These are phyloP conservation scores for Suillus bovinus DNA, from an alignment of 768 basidiomycete genomes.

Conservation along the genomic window DNA sequence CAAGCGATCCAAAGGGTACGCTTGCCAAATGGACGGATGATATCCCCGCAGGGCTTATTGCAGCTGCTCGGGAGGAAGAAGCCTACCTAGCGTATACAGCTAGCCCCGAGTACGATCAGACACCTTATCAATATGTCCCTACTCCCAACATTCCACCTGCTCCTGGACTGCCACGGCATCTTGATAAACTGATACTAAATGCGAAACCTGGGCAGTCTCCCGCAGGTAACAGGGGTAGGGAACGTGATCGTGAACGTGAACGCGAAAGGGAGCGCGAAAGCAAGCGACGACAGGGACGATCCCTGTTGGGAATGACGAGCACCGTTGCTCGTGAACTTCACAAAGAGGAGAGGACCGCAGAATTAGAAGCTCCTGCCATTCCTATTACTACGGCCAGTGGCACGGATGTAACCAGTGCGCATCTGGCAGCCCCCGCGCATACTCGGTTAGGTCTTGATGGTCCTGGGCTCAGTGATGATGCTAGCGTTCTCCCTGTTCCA, in stretches of 20 bases:
- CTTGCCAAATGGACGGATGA: slow-evolving; percentile 67
- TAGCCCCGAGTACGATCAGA: slow-evolving; percentile 34
- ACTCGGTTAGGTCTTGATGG: slow-evolving; percentile 39
- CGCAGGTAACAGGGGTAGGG: slow-evolving; percentile 31
- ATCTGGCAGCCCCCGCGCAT: slow-evolving; percentile 25
- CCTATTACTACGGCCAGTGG: slow-evolving; percentile 41
- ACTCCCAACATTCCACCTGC: slow-evolving; percentile 86
- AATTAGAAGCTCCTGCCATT: slow-evolving; percentile 26
- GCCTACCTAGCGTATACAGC: slow-evolving; percentile 51
- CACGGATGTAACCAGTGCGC: slow-evolving; percentile 35
- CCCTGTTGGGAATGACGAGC: slow-evolving; percentile 36
- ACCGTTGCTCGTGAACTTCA: slow-evolving; percentile 30
- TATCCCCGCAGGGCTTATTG: slow-evolving; percentile 75
- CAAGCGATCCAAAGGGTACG: slow-evolving; percentile 30
- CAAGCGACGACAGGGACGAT: slow-evolving; percentile 32
- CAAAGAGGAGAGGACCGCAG: slow-evolving; percentile 24
- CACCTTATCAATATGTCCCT: slow-evolving; percentile 46
- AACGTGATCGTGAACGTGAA: slow-evolving; percentile 32
- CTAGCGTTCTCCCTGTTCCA: slow-evolving; percentile 87
- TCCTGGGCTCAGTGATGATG: slow-evolving; percentile 74
- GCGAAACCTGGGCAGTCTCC: slow-evolving; percentile 35
- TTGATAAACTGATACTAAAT: slow-evolving; percentile 94
- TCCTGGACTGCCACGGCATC: slow-evolving; percentile 82
- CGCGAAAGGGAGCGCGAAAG: slow-evolving; percentile 33
- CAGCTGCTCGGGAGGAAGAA: slow-evolving; percentile 86